Percentiles rank a stretch among this genome's conserved stretches.
Conservation (phyloP, 2,329 filamentous ascomycete species). For the Nothopassalora personata region DNA sequence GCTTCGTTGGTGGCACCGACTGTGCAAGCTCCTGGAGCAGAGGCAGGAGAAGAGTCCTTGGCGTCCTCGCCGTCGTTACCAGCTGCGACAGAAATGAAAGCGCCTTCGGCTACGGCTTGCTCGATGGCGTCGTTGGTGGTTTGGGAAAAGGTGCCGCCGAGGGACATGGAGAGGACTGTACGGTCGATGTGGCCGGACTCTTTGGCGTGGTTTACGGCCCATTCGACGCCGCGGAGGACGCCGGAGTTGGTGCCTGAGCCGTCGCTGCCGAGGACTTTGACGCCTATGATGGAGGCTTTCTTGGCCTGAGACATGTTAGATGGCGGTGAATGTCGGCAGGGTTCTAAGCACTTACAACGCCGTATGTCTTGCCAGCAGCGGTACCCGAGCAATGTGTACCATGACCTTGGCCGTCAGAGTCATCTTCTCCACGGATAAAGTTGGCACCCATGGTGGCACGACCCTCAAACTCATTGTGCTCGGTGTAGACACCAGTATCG, state of each 20-base stretch:
- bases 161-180: slow-evolving; percentile 36
- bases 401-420: slow-evolving; percentile 53
- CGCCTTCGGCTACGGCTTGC: slow-evolving; percentile 33
- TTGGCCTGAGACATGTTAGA: slow-evolving; percentile 26
- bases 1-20: slow-evolving; percentile 33
- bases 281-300: slow-evolving; percentile 42
- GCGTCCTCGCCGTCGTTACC: slow-evolving; percentile 34
- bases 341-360: slow-evolving; percentile 40
- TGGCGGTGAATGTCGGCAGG: neutral
- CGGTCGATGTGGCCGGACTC: slow-evolving; percentile 65
- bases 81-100: slow-evolving; percentile 36
- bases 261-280: slow-evolving; percentile 45
- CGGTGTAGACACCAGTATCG: slow-evolving; percentile 23
- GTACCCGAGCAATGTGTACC: slow-evolving; percentile 82
- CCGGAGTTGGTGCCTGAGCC: slow-evolving; percentile 42
- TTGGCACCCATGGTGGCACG: slow-evolving; percentile 26
- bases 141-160: slow-evolving; percentile 36
- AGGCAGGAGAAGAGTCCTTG: slow-evolving; percentile 30
- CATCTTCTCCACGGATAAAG: slow-evolving; percentile 30
- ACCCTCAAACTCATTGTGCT: slow-evolving; percentile 33
- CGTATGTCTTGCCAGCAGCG: slow-evolving; percentile 56
- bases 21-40: slow-evolving; percentile 33
- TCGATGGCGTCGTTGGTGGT: slow-evolving; percentile 37
- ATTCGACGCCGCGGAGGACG: slow-evolving; percentile 46
- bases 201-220: slow-evolving; percentile 55